These are phyloP conservation scores for Mesembryanthemum crystallinum DNA, from an alignment of 148 eudicot species.

Conservation along the genomic window DNA sequence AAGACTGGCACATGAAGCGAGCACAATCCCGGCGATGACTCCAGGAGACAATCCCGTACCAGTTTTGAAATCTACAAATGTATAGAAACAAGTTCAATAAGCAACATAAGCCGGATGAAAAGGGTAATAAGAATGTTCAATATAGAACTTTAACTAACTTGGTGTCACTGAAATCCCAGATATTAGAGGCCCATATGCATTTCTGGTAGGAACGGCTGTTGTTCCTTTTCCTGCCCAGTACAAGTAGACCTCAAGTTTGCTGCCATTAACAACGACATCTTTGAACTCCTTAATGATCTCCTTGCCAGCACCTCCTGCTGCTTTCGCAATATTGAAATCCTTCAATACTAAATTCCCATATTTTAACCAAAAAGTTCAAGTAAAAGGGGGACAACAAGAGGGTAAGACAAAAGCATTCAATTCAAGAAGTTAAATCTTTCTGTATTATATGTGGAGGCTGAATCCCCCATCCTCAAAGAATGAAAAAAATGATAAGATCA, in stretches of 20 bases:
- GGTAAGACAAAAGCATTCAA: not conserved
- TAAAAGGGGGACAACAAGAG: not conserved
- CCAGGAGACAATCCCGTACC: constrained; percentile 55
- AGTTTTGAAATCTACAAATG: constrained; percentile 50
- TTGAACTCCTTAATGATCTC: constrained; percentile 35
- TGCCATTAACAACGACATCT: constrained; percentile 49
- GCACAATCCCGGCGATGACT: constrained; percentile 58
- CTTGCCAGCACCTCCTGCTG: constrained; percentile 64
- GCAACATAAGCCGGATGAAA: not conserved
- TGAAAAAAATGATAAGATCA: not conserved
- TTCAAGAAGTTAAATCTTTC: not conserved
- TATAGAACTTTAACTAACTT: constrained; percentile 42
- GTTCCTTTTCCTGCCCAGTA: constrained; percentile 93
- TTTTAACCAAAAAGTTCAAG: not conserved
- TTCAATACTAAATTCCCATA: constrained; percentile 53
- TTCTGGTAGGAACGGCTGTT: constrained; percentile 61
- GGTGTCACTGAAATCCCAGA: constrained; percentile 88
- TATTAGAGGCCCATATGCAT: constrained; percentile 84
- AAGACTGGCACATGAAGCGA: constrained; percentile 39
- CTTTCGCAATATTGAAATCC: constrained; percentile 59
- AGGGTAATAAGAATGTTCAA: not conserved
- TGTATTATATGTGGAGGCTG: not conserved
- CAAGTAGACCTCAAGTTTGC: constrained; percentile 67
- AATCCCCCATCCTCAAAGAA: not conserved
- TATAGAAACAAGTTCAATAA: not conserved